These are phyloP conservation scores for Aspergillus sclerotiicarbonarius DNA, from an alignment of 495 filamentous ascomycete genomes.

Conservation along the genomic window DNA sequence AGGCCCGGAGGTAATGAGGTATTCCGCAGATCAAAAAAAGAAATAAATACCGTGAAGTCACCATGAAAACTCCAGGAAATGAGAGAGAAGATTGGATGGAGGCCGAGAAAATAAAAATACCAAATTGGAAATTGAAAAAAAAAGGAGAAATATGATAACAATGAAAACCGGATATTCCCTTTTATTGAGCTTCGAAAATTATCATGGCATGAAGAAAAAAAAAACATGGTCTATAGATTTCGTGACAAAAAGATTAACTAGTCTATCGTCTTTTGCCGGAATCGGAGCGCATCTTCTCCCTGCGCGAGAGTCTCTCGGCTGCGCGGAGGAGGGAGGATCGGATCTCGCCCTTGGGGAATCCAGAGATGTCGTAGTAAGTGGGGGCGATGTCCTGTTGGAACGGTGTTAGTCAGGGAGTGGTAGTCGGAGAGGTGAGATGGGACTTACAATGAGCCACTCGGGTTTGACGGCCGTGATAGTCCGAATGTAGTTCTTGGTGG, in stretches of 20 bases:
- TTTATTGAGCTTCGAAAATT: background rate
- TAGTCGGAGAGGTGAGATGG: background rate
- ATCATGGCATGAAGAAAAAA: conserved; percentile 1
- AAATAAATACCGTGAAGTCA: too few species aligned
- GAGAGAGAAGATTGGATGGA: too few species aligned
- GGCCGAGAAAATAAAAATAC: too few species aligned
- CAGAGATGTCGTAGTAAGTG: conserved; percentile 82
- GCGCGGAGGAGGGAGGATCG: conserved; percentile 71
- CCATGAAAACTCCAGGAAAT: too few species aligned
- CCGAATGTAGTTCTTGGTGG: conserved; percentile 86
- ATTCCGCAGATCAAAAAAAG: background rate
- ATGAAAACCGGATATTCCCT: background rate
- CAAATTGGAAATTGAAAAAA: too few species aligned
- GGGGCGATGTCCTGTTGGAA: conserved; percentile 75
- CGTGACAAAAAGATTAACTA: conserved; percentile 12
- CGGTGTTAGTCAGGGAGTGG: conserved; percentile 19
- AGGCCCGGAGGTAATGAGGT: too few species aligned
- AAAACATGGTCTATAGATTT: conserved; percentile 15
- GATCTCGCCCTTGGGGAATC: conserved; percentile 83
- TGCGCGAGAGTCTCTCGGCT: conserved; percentile 71
- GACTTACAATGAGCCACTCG: conserved; percentile 82
- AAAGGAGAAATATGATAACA: background rate
- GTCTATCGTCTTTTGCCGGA: conserved; percentile 30
- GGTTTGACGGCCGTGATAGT: conserved; percentile 60
- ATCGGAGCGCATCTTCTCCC: conserved; percentile 59